These are phyloP conservation scores for Zanthoxylum bungeanum DNA, from an alignment of 345 rosid species.

Conservation along the genomic window DNA sequence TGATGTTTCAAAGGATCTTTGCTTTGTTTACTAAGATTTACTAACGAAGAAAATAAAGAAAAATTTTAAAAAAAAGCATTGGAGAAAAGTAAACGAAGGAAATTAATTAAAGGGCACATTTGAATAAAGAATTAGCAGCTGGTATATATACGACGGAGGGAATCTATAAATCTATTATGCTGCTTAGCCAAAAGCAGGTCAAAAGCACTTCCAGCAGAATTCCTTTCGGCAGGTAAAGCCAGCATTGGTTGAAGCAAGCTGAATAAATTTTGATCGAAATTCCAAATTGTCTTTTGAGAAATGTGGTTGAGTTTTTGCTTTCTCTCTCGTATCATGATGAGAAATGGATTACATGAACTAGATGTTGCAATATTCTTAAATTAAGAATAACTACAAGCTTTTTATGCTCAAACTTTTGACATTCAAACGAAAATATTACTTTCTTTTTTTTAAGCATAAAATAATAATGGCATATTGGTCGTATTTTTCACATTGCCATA, in stretches of 20 bases:
- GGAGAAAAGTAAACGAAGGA: neutral
- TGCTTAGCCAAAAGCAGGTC: conserved; percentile 13
- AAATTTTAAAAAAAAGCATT: neutral
- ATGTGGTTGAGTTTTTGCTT: neutral
- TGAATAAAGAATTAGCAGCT: neutral
- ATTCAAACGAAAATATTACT: neutral
- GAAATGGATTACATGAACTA: neutral
- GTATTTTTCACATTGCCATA: neutral
- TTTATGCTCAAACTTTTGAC: neutral
- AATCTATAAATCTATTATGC: too few species aligned
- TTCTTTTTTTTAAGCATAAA: too few species aligned
- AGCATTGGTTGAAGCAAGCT: neutral
- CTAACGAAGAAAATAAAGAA: neutral
- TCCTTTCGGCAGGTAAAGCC: conserved; percentile 13
- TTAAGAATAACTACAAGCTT: neutral
- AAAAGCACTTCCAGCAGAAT: conserved; percentile 6
- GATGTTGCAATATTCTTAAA: neutral
- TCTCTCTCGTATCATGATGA: neutral
- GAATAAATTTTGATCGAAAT: neutral
- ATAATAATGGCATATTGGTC: neutral
- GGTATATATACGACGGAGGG: neutral
- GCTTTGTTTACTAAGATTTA: neutral
- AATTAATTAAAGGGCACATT: neutral
- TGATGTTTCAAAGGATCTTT: neutral
- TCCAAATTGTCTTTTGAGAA: neutral